Conservation (phyloP, 306 rosid genomes). For the Vigna reflexopilosa region DNA sequence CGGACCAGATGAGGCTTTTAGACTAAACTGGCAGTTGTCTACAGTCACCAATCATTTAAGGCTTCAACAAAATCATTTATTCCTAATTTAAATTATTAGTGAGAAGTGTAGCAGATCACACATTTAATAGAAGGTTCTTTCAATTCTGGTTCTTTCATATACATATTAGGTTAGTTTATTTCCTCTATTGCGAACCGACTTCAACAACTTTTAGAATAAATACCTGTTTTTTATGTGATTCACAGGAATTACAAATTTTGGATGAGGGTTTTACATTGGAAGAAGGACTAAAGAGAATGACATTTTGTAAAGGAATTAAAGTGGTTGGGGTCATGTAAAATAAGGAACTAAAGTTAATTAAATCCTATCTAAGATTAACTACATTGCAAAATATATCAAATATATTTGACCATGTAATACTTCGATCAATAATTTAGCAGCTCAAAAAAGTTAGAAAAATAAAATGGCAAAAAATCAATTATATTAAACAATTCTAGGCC, state of each 20-base stretch:
- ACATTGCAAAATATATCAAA: not conserved
- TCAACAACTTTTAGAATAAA: not conserved
- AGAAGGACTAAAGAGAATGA: not conserved
- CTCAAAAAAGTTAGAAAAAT: not conserved
- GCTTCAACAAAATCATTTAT: not conserved
- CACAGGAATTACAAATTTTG: not conserved
- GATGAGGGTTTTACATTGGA: not conserved
- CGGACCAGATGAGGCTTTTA: not conserved
- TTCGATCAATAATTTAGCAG: not conserved
- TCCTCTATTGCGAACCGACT: not conserved
- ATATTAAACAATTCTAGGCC: slow-evolving; percentile 9
- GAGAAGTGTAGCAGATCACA: not conserved
- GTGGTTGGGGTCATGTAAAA: not conserved
- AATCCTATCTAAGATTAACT: not conserved
- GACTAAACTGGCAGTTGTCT: not conserved
- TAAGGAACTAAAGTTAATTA: not conserved
- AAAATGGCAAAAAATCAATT: not conserved
- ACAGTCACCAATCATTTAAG: not conserved
- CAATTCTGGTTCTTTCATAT: not conserved
- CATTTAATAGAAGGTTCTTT: not conserved
- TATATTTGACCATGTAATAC: not conserved
- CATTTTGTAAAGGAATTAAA: not conserved
- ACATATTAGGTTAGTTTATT: not conserved
- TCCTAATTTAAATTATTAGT: not conserved
- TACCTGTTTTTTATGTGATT: not conserved